phyloP scores from a whole-genome alignment of 495 filamentous ascomycete genomes.

The Lasiosphaeria ovina region DNA sequence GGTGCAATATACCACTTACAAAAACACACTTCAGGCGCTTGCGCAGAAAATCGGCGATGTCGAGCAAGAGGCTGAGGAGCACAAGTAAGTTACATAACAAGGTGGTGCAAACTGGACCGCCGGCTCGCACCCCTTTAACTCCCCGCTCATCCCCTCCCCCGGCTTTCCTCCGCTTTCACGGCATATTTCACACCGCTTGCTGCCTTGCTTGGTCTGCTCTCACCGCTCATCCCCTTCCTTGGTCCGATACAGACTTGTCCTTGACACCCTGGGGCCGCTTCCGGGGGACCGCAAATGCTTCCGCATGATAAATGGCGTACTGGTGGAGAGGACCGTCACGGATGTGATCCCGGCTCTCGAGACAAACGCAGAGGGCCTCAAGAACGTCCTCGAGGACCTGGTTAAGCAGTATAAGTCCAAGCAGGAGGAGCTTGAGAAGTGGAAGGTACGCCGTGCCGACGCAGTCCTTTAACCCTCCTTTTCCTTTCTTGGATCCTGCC shows the following conservation, averaged over 20 bases:
- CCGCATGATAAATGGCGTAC: constrained; percentile 95
- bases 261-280: constrained; percentile 87
- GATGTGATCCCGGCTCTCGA: constrained; percentile 87
- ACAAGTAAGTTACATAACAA: constrained; percentile 67
- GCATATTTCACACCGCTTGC: constrained; percentile 38
- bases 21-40: constrained; percentile 88
- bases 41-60: constrained; percentile 96
- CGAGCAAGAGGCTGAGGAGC: constrained; percentile 94
- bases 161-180: constrained; percentile 3
- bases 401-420: constrained; percentile 96
- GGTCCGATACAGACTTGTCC: constrained; percentile 69
- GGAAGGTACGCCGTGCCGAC: constrained; percentile 71
- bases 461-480: not conserved
- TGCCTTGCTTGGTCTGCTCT: constrained; percentile 16
- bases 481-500: not conserved
- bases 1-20: constrained; percentile 89
- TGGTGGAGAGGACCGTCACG: constrained; percentile 89
- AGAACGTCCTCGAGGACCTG: constrained; percentile 92
- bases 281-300: constrained; percentile 91
- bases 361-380: constrained; percentile 93
- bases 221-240: constrained; percentile 30
- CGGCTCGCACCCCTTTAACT: constrained; percentile 1
- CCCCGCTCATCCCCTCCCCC: constrained; percentile 23
- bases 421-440: constrained; percentile 93
- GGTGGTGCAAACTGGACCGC: not conserved